These are phyloP conservation scores for Penicillium sp. DNA, from an alignment of 2,329 filamentous ascomycete species.

Conservation along the genomic window DNA sequence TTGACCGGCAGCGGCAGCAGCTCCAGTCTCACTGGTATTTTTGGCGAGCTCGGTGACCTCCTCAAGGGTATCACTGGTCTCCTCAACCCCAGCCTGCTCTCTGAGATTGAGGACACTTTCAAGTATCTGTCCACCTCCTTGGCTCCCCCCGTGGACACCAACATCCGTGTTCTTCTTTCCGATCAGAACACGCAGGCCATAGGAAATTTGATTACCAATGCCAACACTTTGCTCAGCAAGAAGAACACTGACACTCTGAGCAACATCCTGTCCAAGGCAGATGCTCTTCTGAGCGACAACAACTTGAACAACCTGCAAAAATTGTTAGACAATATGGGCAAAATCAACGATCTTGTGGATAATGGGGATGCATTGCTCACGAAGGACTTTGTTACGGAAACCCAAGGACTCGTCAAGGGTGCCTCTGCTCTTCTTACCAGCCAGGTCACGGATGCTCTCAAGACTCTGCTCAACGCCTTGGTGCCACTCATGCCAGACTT, in stretches of 20 bases:
- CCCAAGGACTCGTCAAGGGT: constrained; percentile 16
- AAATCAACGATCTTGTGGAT: constrained; percentile 34
- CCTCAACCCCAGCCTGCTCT: constrained; percentile 24
- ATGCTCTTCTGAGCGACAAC: constrained; percentile 20
- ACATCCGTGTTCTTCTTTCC: constrained; percentile 23
- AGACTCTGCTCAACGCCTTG: constrained; percentile 22
- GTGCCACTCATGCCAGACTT: constrained; percentile 18
- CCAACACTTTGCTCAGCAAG: constrained; percentile 25
- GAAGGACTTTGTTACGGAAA: constrained; percentile 15
- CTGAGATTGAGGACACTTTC: constrained; percentile 25
- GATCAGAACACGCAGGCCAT: constrained; percentile 22
- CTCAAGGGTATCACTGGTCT: constrained; percentile 18
- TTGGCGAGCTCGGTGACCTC: constrained; percentile 7
- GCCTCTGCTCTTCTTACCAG: constrained; percentile 20
- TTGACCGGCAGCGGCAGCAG: constrained; percentile 6
- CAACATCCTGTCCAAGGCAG: constrained; percentile 23
- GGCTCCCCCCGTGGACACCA: constrained; percentile 29
- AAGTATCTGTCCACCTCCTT: constrained; percentile 28
- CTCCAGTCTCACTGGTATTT: constrained; percentile 5
- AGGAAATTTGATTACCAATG: constrained; percentile 30
- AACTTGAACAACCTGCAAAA: constrained; percentile 25
- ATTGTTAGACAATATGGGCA: constrained; percentile 30
- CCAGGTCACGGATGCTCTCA: constrained; percentile 19
- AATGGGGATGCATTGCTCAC: constrained; percentile 31
- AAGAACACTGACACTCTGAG: constrained; percentile 24